A percentile compares a stretch with the other conserved stretches of the same genome.
Evolutionary conservation across 352 stramenopile species (phyloP).

Genomic region (Globisporangium paddicum): DNA sequence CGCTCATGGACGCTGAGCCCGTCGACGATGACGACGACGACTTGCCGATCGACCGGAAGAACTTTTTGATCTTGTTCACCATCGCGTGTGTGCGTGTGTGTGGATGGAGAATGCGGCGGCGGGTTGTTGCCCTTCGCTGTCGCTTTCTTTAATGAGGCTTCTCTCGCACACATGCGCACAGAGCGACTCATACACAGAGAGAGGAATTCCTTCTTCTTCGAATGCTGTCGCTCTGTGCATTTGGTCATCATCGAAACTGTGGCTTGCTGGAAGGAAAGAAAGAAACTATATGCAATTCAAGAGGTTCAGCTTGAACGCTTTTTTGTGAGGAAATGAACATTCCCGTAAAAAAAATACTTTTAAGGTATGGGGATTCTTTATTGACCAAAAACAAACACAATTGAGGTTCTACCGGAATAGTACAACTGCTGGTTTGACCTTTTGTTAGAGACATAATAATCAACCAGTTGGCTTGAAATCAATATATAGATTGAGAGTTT

Average conservation of each 20-base stretch:
- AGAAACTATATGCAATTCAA: not conserved
- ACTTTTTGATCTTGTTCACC: conserved; percentile 50
- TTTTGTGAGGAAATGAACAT: too few species aligned
- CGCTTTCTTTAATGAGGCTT: not conserved
- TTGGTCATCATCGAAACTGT: conserved; percentile 7
- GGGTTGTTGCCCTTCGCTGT: not conserved
- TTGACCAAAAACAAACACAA: too few species aligned
- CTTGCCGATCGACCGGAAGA: conserved; percentile 46
- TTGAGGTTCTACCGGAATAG: too few species aligned
- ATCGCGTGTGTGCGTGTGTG: conserved; percentile 12
- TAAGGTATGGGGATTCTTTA: too few species aligned
- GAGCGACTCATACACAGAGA: not conserved
- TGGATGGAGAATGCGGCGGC: not conserved
- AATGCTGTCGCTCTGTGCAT: not conserved
- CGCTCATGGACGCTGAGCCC: not conserved
- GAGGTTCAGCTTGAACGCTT: not conserved
- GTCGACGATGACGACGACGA: conserved; percentile 11
- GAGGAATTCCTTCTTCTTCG: not conserved
- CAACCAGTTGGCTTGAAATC: too few species aligned
- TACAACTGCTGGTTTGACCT: too few species aligned
- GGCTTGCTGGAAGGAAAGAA: not conserved
- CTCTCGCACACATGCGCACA: not conserved
- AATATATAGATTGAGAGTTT: too few species aligned
- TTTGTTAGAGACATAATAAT: too few species aligned
- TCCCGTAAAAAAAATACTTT: too few species aligned